phyloP scores from a whole-genome alignment of 1,284 basidiomycete species.

The Apiotrichum sp. region DNA sequence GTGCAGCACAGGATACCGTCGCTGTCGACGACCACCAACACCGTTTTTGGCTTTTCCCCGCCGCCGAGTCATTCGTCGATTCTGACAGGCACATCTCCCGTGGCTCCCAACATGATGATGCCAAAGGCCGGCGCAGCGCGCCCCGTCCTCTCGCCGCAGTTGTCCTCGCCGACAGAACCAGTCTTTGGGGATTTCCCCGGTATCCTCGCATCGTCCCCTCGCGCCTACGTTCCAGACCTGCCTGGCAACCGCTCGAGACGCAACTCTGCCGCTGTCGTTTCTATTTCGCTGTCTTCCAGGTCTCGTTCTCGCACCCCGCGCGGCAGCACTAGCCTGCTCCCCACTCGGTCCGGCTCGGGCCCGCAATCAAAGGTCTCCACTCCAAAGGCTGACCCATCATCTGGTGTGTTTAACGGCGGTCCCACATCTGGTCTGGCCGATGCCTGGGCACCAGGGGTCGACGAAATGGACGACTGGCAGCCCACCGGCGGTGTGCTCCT shows the following conservation, averaged over 20 bases:
- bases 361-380: constrained; percentile 34
- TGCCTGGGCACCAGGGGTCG: constrained; percentile 24
- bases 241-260: constrained; percentile 23
- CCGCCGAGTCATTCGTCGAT: background rate
- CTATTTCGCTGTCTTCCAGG: constrained; percentile 39
- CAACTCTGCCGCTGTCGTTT: constrained; percentile 41
- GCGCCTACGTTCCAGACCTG: no score
- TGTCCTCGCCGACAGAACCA: background rate
- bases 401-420: background rate
- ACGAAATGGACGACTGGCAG: constrained; percentile 39
- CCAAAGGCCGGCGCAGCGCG: constrained; percentile 7
- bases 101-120: constrained; percentile 2
- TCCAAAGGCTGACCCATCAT: constrained; percentile 11
- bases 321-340: constrained; percentile 18
- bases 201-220: constrained; percentile 22
- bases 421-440: constrained; percentile 17
- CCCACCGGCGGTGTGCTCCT: constrained; percentile 40
- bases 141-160: constrained; percentile 7
- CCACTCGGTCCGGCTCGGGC: constrained; percentile 26
- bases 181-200: constrained; percentile 4
- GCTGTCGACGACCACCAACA: background rate
- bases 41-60: constrained; percentile 2
- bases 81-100: background rate
- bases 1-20: background rate
- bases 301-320: constrained; percentile 38